Percentiles rank a stretch among this genome's conserved stretches.
Evolutionary conservation across 495 filamentous ascomycete genomes (phyloP).

Genomic region (Tirmania nivea): DNA sequence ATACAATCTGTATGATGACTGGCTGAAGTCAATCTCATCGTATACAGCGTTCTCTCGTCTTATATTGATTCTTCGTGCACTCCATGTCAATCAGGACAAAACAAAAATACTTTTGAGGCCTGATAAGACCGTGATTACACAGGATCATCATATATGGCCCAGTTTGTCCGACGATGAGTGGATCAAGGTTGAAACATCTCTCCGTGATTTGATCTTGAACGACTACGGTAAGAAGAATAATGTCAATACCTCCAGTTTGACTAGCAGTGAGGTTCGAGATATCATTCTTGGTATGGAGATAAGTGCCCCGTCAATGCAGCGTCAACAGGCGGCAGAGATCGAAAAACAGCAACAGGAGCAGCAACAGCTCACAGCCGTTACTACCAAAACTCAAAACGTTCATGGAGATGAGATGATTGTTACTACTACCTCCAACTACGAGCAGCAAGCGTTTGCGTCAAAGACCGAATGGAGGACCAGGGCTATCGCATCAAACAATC

Average conservation of each 20-base stretch:
- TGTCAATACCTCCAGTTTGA: slow-evolving; percentile 91
- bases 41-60: slow-evolving; percentile 97
- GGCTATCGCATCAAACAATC: slow-evolving; percentile 88
- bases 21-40: slow-evolving; percentile 94
- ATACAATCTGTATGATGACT: slow-evolving; percentile 98
- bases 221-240: slow-evolving; percentile 99
- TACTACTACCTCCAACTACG: slow-evolving; percentile 89
- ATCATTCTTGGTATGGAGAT: slow-evolving; percentile 99
- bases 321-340: slow-evolving; percentile 96
- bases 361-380: slow-evolving; percentile 88
- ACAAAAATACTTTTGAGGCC: slow-evolving; percentile 93
- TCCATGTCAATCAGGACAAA: slow-evolving; percentile 97
- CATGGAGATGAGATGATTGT: slow-evolving; percentile 97
- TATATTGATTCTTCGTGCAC: slow-evolving; percentile 79
- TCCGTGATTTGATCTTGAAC: slow-evolving; percentile 88
- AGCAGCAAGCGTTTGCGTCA: slow-evolving; percentile 90
- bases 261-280: slow-evolving; percentile 87
- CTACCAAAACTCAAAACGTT: slow-evolving; percentile 94
- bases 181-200: slow-evolving; percentile 94
- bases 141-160: slow-evolving; percentile 98
- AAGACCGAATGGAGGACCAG: slow-evolving; percentile 98
- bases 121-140: slow-evolving; percentile 94
- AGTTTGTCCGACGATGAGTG: slow-evolving; percentile 86
- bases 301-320: slow-evolving; percentile 89
- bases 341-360: slow-evolving; percentile 97